Evolutionary conservation across 2,329 filamentous ascomycete species (phyloP).

Genomic region (Alternaria panax): DNA sequence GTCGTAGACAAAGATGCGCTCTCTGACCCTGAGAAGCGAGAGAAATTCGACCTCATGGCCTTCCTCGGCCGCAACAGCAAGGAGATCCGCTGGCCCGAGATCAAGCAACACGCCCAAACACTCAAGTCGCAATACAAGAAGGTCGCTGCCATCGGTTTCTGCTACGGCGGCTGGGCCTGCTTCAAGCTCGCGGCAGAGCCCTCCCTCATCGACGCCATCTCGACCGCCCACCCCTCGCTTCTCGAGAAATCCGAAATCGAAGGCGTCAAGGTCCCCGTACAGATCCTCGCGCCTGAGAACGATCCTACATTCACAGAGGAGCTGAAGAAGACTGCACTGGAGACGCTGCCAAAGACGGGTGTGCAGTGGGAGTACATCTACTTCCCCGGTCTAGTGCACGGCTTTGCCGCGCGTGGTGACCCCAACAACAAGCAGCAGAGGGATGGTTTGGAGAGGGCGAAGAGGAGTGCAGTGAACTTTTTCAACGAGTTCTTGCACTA

Average conservation of each 20-base stretch:
- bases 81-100: constrained; percentile 49
- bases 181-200: constrained; percentile 44
- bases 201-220: constrained; percentile 41
- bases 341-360: constrained; percentile 37
- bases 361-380: constrained; percentile 46
- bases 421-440: constrained; percentile 35
- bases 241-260: constrained; percentile 43
- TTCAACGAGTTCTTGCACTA: constrained; percentile 46
- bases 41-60: constrained; percentile 50
- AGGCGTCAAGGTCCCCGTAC: constrained; percentile 40
- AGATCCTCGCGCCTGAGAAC: constrained; percentile 40
- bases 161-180: constrained; percentile 55
- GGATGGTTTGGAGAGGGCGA: constrained; percentile 45
- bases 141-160: constrained; percentile 58
- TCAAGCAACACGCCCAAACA: constrained; percentile 46
- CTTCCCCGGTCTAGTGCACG: constrained; percentile 44
- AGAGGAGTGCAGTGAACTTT: constrained; percentile 40
- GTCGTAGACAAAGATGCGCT: constrained; percentile 37
- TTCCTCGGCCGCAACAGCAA: constrained; percentile 52
- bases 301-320: constrained; percentile 40
- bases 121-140: constrained; percentile 50
- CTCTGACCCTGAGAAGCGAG: constrained; percentile 36
- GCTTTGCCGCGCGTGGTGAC: constrained; percentile 43
- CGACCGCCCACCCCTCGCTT: constrained; percentile 40
- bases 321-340: constrained; percentile 39